Percentiles rank a stretch among this genome's conserved stretches.
These are phyloP conservation scores for Monosporascus sp. DNA, from an alignment of 2,329 filamentous ascomycete species.

Conservation along the genomic window DNA sequence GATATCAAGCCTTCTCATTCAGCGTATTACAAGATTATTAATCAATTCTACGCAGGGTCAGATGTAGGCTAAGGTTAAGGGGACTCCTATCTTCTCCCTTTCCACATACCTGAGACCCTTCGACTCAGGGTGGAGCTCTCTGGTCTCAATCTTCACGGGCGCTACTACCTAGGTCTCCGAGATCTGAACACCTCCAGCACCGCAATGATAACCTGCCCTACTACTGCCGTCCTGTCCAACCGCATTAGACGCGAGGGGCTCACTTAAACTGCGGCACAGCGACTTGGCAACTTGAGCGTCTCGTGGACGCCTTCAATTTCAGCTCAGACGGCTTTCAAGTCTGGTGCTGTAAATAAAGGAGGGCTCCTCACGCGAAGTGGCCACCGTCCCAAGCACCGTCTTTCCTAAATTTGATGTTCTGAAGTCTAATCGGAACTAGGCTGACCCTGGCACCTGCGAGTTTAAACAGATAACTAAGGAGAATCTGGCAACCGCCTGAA, in stretches of 20 bases:
- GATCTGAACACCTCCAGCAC: neutral
- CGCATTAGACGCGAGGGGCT: neutral
- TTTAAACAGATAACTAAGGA: neutral
- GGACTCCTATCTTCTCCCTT: neutral
- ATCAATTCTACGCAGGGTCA: neutral
- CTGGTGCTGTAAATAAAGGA: neutral
- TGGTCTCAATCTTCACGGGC: neutral
- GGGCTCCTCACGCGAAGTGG: neutral
- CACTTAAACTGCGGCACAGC: neutral
- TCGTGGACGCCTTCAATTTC: neutral
- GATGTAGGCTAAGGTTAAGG: neutral
- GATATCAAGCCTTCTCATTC: neutral
- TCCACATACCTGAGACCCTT: neutral
- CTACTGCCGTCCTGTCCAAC: neutral
- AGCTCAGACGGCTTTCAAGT: neutral
- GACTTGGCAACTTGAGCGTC: neutral
- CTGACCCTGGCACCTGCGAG: neutral
- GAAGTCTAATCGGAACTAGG: neutral
- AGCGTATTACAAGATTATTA: neutral
- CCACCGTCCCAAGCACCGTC: neutral
- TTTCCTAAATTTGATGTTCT: neutral
- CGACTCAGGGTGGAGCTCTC: neutral
- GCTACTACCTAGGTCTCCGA: neutral
- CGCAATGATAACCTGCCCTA: neutral
- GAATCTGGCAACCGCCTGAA: neutral